Evolutionary conservation across 108 stramenopile genomes (phyloP).

Genomic region (Cylindrotheca closterium): DNA sequence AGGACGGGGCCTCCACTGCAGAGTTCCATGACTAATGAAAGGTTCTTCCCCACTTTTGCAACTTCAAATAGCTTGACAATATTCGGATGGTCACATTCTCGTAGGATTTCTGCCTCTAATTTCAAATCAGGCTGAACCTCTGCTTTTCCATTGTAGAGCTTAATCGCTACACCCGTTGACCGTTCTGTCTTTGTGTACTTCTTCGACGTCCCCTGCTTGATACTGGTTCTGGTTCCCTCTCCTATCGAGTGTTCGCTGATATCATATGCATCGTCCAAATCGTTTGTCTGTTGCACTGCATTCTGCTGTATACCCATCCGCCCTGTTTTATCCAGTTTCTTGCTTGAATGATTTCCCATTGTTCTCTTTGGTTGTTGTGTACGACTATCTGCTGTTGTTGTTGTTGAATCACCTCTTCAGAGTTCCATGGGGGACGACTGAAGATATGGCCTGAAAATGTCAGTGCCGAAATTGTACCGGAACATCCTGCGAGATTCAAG

Average conservation of each 20-base stretch:
- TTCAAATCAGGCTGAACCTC: conserved; percentile 63
- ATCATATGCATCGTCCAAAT: conserved; percentile 24
- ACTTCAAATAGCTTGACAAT: conserved; percentile 86
- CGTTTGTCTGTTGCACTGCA: conserved; percentile 8
- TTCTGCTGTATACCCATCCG: conserved; percentile 20
- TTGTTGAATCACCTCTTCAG: no score
- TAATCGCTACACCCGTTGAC: conserved; percentile 31
- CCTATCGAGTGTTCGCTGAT: conserved; percentile 8
- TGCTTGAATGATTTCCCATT: conserved; percentile 23
- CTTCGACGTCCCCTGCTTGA: conserved; percentile 15
- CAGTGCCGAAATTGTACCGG: no score
- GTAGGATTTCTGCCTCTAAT: conserved; percentile 76
- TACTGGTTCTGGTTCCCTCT: conserved; percentile 12
- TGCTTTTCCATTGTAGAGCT: conserved; percentile 36
- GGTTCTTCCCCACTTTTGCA: conserved; percentile 47
- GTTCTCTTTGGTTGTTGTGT: conserved; percentile 3
- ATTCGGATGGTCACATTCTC: conserved; percentile 84
- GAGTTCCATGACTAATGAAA: conserved; percentile 71
- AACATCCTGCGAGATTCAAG: no score
- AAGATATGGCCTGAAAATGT: no score
- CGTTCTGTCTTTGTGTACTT: conserved; percentile 30
- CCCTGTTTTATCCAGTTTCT: conserved; percentile 1
- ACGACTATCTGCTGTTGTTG: conserved; percentile 1
- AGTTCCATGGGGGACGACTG: no score
- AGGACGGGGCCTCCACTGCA: conserved; percentile 88